Base-by-base conservation (phyloP, 495 filamentous ascomycete species). In the Astrothelium subdiscretum region DNA sequence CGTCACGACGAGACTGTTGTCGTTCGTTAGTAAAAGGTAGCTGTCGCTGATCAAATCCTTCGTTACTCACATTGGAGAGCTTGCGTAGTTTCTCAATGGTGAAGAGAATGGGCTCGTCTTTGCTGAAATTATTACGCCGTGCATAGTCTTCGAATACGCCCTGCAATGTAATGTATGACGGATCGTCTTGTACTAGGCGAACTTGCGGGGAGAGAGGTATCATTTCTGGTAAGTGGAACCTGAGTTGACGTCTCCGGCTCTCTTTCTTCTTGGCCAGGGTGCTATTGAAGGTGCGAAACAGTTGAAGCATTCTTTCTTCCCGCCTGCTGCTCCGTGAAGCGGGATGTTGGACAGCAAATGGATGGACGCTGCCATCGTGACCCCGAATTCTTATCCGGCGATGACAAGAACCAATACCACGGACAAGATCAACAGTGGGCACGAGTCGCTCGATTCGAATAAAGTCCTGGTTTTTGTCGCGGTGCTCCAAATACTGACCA, bases 391-490 rank as follows among this genome's bases (percentile, higher is more conserved):
- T 95, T 66, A 99, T 77, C 31, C 95, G 83, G 32, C 95, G 85
- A 71, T 97, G 91, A 57, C 91, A 97, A 44, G 88, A 85, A 58
- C 90, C 90, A 67, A 92, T 88, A 8, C 84, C 87, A 32, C 95
- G 85, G 26, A 97, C 88, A 54, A 97, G 81, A 59, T 97, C 91
- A 32, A 99, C 91, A 69, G 90, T 86, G 13, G 95, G 91, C 69
- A 97, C 74, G 83, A 99, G 97, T 31, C 92, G 86, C 70, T 99
- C 95, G 62, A 99, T 96, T 31, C 90, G 86, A 62, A 97, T 85
- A 69, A 99, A 97, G 71, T 97, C 95, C 68, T 94, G 89, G 70
- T 97, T 97, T 81, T 97, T 97, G 71, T 99, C 95, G 69, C 91
- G 91, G 73, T 95, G 95, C 66, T 92, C 83, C 54, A 99, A 78